Evolutionary conservation across 2,329 filamentous ascomycete species (phyloP).

Genomic region (Trichoderma lentiforme): DNA sequence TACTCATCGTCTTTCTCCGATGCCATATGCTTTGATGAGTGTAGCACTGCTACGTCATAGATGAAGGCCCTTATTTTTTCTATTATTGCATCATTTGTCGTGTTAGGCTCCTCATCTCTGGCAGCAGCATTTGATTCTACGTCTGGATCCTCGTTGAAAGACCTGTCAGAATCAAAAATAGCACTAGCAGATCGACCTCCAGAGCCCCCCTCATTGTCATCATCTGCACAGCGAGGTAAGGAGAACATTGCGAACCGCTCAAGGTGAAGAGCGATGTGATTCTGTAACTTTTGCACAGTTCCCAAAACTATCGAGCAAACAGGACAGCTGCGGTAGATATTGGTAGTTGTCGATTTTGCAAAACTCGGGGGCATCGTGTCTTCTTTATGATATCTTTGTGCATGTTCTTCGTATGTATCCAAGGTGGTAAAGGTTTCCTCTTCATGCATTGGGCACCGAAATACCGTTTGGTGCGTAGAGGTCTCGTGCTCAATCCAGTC

Average conservation of each 20-base stretch:
- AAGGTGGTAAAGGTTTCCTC: background rate
- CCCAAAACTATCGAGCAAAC: background rate
- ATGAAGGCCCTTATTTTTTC: no score
- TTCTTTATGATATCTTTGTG: background rate
- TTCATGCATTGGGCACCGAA: background rate
- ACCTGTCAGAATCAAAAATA: background rate
- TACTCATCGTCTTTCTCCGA: no score
- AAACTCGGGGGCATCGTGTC: background rate
- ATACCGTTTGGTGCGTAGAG: background rate
- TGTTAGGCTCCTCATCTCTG: background rate
- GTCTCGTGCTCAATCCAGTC: constrained; percentile 13
- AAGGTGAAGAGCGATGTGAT: constrained; percentile 9
- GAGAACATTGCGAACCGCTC: constrained; percentile 6
- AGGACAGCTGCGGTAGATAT: background rate
- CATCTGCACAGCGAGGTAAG: background rate
- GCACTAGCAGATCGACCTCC: background rate
- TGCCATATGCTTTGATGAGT: no score
- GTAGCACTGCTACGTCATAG: no score
- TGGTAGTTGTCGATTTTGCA: background rate
- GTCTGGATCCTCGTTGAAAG: background rate
- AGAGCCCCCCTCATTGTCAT: rapidly evolving
- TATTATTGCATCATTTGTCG: no score
- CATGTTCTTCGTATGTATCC: background rate
- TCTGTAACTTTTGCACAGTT: background rate
- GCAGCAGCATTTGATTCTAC: background rate